A percentile compares a stretch with the other conserved stretches of the same genome.
phyloP scores from a whole-genome alignment of 2,329 filamentous ascomycete genomes.

The Neopestalotiopsis sp. region DNA sequence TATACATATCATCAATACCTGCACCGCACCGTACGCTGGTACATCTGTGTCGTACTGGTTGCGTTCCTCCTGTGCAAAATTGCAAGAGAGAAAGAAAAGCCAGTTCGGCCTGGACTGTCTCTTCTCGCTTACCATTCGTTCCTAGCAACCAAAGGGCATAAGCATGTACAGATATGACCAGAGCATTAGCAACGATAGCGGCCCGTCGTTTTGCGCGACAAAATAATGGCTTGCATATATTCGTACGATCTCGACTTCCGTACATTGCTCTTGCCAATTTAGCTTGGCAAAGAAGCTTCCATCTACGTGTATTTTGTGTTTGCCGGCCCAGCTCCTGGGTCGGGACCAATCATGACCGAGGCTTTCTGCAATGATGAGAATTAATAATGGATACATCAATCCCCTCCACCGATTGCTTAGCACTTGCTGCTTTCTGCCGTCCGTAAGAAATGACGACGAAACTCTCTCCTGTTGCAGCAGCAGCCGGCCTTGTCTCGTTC shows the following conservation, averaged over 20 bases:
- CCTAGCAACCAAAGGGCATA: not conserved
- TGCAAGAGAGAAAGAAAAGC: not conserved
- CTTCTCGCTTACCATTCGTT: not conserved
- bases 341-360: conserved; percentile 8
- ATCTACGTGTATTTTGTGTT: not conserved
- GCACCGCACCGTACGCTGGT: not conserved
- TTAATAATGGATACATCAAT: not conserved
- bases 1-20: not conserved
- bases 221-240: not conserved
- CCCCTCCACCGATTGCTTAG: not conserved
- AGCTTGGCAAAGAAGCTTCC: conserved; percentile 8
- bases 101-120: not conserved
- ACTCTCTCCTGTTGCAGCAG: not conserved
- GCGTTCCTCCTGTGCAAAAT: not conserved
- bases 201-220: not conserved
- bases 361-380: not conserved
- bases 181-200: not conserved
- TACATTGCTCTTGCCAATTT: not conserved
- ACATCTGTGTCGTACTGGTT: not conserved
- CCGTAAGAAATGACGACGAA: not conserved
- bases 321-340: not conserved
- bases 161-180: not conserved
- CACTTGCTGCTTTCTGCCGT: not conserved
- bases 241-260: not conserved
- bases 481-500: not conserved